Percentiles rank a stretch among this genome's conserved stretches.
Evolutionary conservation across 192 early-diverging fungal species (phyloP).

Genomic region (Gryganskiella cystojenkinii): DNA sequence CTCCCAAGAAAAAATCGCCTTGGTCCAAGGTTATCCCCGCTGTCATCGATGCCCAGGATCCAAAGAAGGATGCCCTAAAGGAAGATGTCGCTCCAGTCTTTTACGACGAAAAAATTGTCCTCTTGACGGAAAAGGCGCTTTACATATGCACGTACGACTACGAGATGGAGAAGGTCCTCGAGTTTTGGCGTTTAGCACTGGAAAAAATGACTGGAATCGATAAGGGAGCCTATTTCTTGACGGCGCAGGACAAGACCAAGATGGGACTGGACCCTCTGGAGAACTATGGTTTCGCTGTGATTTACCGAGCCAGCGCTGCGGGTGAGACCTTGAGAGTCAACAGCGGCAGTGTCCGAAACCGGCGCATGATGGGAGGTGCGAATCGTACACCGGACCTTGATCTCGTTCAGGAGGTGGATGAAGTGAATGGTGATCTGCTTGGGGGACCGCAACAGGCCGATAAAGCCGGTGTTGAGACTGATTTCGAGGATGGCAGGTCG

Average conservation of each 20-base stretch:
- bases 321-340: constrained; percentile 64
- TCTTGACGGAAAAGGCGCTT: constrained; percentile 70
- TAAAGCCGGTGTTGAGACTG: neutral
- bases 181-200: constrained; percentile 71
- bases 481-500: constrained; percentile 1
- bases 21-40: neutral
- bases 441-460: neutral
- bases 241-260: constrained; percentile 8
- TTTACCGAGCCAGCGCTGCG: constrained; percentile 51
- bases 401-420: constrained; percentile 14
- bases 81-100: constrained; percentile 8
- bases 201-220: constrained; percentile 64
- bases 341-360: constrained; percentile 60
- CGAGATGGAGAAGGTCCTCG: constrained; percentile 72
- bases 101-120: constrained; percentile 73
- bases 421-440: neutral
- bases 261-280: constrained; percentile 42
- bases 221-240: constrained; percentile 58
- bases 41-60: neutral
- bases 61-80: constrained; percentile 6
- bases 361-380: constrained; percentile 26
- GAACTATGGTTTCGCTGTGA: constrained; percentile 63
- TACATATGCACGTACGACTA: constrained; percentile 79
- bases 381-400: constrained; percentile 1
- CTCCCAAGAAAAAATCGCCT: neutral